phyloP scores from a whole-genome alignment of 768 basidiomycete species.

The Boletus insuetus region DNA sequence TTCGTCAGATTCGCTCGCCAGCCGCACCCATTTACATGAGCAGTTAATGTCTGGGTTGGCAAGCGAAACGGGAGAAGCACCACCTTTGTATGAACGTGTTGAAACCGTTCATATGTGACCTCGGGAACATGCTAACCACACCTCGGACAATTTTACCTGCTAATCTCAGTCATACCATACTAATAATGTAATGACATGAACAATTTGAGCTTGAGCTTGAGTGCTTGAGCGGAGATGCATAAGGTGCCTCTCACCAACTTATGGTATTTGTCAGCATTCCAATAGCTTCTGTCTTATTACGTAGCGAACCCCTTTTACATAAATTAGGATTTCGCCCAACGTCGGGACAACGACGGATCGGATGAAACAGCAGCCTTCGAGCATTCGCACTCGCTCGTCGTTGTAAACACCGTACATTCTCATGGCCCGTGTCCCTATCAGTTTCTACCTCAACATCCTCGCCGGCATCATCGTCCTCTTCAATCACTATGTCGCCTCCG shows the following conservation, averaged over 20 bases:
- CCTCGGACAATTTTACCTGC: neutral
- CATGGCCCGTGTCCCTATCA: constrained; percentile 10
- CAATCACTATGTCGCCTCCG: constrained; percentile 11
- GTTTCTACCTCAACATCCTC: constrained; percentile 18
- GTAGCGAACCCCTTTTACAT: too few species aligned
- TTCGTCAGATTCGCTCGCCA: constrained; percentile 35
- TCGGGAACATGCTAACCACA: neutral
- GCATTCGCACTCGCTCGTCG: too few species aligned
- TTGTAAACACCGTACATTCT: neutral
- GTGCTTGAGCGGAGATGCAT: too few species aligned
- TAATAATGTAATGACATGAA: too few species aligned
- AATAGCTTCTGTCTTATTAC: too few species aligned
- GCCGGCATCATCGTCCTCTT: constrained; percentile 21
- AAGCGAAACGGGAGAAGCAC: constrained; percentile 77
- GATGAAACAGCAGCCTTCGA: too few species aligned
- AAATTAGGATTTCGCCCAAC: too few species aligned
- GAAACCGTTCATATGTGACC: neutral
- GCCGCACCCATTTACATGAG: constrained; percentile 63
- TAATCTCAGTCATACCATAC: too few species aligned
- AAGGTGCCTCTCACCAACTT: too few species aligned
- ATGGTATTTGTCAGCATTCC: too few species aligned
- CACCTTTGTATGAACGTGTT: constrained; percentile 47
- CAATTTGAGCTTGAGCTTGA: too few species aligned
- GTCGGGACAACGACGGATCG: too few species aligned
- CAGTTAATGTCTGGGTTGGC: constrained; percentile 80